Percentiles rank a stretch among this genome's conserved stretches.
Conservation (phyloP, 148 eudicot genomes). For the Rhododendron ovatum region DNA sequence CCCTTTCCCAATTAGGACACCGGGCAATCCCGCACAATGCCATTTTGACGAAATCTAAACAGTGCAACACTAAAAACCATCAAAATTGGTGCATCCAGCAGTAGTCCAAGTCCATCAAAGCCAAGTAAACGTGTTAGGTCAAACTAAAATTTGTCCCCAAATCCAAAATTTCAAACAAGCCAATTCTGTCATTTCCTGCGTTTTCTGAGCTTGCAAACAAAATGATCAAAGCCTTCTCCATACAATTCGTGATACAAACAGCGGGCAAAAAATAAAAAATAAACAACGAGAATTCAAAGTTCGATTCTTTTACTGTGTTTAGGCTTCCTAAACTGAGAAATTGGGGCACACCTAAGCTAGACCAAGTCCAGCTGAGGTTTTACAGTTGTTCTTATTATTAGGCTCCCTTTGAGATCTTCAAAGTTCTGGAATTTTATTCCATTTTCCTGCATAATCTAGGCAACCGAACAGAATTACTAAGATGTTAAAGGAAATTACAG, state of each 20-base stretch:
- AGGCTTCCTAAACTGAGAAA: background rate
- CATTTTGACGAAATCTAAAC: conserved; percentile 27
- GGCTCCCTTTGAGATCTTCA: background rate
- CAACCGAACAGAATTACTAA: background rate
- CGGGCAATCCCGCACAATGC: conserved; percentile 47
- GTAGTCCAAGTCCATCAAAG: background rate
- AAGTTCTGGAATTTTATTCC: background rate
- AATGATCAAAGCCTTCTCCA: background rate
- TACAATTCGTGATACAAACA: background rate
- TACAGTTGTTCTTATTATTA: background rate
- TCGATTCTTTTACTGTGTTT: background rate
- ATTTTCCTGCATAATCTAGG: background rate
- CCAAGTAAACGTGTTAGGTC: background rate
- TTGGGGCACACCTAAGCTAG: background rate
- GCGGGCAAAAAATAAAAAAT: too few relatives aligned
- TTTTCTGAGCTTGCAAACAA: background rate
- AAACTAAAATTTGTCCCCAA: background rate
- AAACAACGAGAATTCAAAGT: background rate
- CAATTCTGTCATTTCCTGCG: background rate
- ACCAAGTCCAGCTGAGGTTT: background rate
- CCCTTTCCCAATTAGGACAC: conserved; percentile 37
- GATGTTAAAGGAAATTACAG: background rate
- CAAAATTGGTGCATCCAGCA: background rate
- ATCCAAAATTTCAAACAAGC: background rate
- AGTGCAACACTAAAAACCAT: background rate